Percentiles rank a stretch among this genome's conserved stretches.
These are phyloP conservation scores for Podospora anserina DNA, from an alignment of 495 filamentous ascomycete genomes.

Conservation along the genomic window DNA sequence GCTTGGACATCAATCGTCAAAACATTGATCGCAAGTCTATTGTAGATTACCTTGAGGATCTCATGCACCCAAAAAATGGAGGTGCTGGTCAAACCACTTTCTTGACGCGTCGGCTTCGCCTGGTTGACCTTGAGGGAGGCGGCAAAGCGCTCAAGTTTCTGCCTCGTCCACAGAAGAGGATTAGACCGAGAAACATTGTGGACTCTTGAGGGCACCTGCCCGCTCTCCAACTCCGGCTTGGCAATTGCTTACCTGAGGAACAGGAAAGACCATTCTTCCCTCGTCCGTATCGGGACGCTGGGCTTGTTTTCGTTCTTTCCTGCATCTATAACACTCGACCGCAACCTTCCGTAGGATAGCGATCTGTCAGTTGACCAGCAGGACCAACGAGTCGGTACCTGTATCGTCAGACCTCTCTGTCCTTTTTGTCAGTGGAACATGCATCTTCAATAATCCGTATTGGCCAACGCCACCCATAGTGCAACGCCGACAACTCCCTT, in stretches of 20 bases:
- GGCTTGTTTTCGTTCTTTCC: no score
- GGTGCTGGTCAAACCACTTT: constrained; percentile 15
- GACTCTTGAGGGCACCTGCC: neutral
- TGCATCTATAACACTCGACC: no score
- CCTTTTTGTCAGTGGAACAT: neutral
- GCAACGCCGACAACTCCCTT: neutral
- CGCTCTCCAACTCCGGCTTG: no score
- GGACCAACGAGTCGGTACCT: neutral
- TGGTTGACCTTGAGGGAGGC: constrained; percentile 15
- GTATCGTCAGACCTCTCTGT: neutral
- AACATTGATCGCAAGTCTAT: constrained; percentile 18
- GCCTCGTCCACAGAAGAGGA: constrained; percentile 16
- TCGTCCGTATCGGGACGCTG: neutral
- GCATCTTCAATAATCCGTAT: neutral
- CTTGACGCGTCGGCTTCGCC: constrained; percentile 19
- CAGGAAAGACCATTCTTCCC: neutral
- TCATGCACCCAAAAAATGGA: constrained; percentile 15
- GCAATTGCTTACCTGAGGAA: no score
- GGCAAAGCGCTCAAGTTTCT: constrained; percentile 19
- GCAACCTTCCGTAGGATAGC: neutral
- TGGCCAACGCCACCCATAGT: neutral
- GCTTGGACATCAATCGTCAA: constrained; percentile 22
- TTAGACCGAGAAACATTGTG: constrained; percentile 5
- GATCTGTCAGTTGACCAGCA: neutral
- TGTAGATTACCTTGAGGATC: constrained; percentile 18